A percentile compares a stretch with the other conserved stretches of the same genome.
phyloP scores from a whole-genome alignment of 2,329 filamentous ascomycete genomes.

The Penicillium sp. region DNA sequence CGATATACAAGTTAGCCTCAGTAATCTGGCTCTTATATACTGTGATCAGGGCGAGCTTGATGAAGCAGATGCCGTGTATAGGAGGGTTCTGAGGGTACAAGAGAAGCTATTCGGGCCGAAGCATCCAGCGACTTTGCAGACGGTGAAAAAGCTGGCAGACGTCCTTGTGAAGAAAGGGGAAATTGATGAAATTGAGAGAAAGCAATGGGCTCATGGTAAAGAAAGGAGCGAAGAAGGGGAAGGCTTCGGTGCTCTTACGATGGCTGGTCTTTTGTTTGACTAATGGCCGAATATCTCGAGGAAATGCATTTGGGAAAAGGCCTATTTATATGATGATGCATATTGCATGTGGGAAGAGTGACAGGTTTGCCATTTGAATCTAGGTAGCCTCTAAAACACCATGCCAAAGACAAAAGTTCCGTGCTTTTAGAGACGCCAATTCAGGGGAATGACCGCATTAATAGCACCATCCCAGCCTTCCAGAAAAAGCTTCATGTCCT shows the following conservation, averaged over 20 bases:
- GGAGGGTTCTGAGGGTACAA: not conserved
- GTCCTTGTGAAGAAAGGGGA: not conserved
- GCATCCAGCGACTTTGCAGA: not conserved
- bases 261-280: not conserved
- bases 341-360: not conserved
- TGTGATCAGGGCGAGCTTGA: not conserved
- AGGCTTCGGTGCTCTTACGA: not conserved
- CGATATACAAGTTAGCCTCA: not conserved
- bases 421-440: too few relatives aligned
- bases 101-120: not conserved
- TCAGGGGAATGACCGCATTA: too few relatives aligned
- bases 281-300: not conserved
- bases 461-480: too few relatives aligned
- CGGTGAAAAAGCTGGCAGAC: not conserved
- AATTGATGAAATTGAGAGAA: not conserved
- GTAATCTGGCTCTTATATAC: not conserved
- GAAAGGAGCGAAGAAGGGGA: not conserved
- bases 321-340: too few relatives aligned
- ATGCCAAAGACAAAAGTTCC: too few relatives aligned
- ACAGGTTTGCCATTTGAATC: too few relatives aligned
- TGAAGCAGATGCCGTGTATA: not conserved
- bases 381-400: too few relatives aligned
- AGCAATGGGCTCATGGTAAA: not conserved
- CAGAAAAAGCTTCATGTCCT: too few relatives aligned
- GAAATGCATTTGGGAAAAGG: too few relatives aligned